These are phyloP conservation scores for Cryptococcus neoformans DNA, from an alignment of 1,284 basidiomycete species.

Conservation along the genomic window DNA sequence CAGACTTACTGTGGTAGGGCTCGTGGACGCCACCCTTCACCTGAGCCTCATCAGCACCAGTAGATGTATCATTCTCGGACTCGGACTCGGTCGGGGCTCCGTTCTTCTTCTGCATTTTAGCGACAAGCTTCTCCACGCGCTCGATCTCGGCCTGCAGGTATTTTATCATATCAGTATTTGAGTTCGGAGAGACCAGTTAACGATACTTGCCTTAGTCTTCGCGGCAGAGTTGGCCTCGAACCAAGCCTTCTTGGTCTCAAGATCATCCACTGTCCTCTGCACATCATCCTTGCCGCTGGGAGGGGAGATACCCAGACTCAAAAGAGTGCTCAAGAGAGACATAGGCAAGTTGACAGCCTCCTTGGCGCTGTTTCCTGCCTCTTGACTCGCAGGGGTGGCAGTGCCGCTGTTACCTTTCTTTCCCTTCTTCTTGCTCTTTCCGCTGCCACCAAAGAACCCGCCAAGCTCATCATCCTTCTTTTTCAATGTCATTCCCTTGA, in stretches of 20 bases:
- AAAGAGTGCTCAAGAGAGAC: conserved; percentile 78
- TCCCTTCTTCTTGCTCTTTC: conserved; percentile 53
- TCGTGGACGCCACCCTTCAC: conserved; percentile 33
- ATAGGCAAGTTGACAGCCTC: conserved; percentile 73
- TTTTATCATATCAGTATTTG: conserved; percentile 49
- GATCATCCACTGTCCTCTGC: conserved; percentile 78
- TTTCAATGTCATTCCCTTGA: conserved; percentile 69
- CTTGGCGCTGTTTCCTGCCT: conserved; percentile 18
- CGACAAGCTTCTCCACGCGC: conserved; percentile 59
- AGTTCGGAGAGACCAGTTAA: background rate
- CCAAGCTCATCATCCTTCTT: conserved; percentile 87
- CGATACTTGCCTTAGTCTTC: conserved; percentile 48
- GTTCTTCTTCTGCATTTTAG: conserved; percentile 53
- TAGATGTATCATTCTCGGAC: conserved; percentile 17
- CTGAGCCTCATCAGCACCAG: conserved; percentile 12
- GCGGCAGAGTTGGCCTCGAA: conserved; percentile 65
- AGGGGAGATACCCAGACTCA: conserved; percentile 85
- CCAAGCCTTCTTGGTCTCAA: conserved; percentile 94
- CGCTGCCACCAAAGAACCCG: conserved; percentile 51
- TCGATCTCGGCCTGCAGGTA: conserved; percentile 70
- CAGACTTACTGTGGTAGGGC: conserved; percentile 27
- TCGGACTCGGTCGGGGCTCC: conserved; percentile 20
- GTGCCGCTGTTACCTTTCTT: conserved; percentile 48
- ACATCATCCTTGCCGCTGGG: conserved; percentile 76
- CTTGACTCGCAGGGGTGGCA: conserved; percentile 39